A percentile compares a stretch with the other conserved stretches of the same genome.
Conservation (phyloP, 257 asterid genomes). For the Penstemon davidsonii region DNA sequence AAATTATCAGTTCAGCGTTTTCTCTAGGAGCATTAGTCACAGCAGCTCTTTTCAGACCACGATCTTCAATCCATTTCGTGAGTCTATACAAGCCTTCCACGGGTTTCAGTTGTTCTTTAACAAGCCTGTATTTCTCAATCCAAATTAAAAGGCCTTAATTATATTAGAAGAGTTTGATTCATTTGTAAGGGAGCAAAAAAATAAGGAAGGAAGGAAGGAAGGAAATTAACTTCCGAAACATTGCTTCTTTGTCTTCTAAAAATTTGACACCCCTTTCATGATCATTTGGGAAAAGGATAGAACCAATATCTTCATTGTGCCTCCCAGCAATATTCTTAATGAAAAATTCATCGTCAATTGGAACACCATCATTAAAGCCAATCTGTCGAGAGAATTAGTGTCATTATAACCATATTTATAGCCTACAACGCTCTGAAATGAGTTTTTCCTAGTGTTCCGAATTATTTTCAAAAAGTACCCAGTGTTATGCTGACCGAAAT, state of each 20-base stretch:
- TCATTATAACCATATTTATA: neutral
- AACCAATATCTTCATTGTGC: constrained; percentile 76
- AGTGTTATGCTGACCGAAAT: too few species aligned
- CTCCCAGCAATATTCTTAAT: constrained; percentile 71
- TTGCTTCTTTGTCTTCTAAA: constrained; percentile 80
- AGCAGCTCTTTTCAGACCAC: constrained; percentile 86
- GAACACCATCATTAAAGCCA: constrained; percentile 88
- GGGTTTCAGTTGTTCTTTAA: constrained; percentile 67
- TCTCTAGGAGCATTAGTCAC: constrained; percentile 90
- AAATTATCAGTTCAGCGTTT: constrained; percentile 82
- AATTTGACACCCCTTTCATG: constrained; percentile 68
- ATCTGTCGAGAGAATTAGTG: constrained; percentile 46
- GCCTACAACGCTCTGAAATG: neutral
- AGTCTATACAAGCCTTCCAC: constrained; percentile 65
- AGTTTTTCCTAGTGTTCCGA: too few species aligned
- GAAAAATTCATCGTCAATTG: constrained; percentile 66
- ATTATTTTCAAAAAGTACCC: too few species aligned
- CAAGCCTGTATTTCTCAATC: constrained; percentile 51
- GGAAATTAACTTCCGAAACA: constrained; percentile 67
- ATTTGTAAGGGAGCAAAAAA: neutral
- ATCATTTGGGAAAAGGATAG: constrained; percentile 80
- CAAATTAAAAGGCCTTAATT: constrained; percentile 20
- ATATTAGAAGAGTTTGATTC: neutral
- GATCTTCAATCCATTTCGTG: constrained; percentile 85
- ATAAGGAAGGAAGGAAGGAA: neutral